Percentiles rank a stretch among this genome's conserved stretches.
phyloP scores from a whole-genome alignment of 257 asterid species.

The Solanum peruvianum region DNA sequence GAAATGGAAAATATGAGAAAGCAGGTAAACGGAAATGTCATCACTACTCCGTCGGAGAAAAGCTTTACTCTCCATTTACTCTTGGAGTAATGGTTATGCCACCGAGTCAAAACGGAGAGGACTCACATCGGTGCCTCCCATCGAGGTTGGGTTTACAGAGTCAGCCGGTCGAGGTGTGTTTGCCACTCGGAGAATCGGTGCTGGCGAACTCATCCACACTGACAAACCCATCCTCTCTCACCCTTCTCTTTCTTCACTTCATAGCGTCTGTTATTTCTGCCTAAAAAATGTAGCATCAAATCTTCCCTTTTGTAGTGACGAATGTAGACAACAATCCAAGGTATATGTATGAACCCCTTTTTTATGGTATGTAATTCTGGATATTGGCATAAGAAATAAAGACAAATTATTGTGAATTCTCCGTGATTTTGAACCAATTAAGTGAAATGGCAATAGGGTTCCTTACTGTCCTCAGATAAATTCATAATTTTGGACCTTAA shows the following conservation, averaged over 20 bases:
- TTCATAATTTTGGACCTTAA: not conserved
- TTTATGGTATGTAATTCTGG: not conserved
- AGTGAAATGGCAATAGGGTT: not conserved
- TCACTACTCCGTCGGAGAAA: not conserved
- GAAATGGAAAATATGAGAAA: not conserved
- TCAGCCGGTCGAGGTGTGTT: slow-evolving; percentile 61
- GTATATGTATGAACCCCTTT: slow-evolving; percentile 3
- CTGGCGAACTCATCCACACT: slow-evolving; percentile 70
- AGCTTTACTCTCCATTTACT: not conserved
- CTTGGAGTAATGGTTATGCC: not conserved
- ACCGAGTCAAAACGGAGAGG: not conserved
- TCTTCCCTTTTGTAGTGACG: slow-evolving; percentile 39
- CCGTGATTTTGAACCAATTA: not conserved
- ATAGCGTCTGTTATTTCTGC: slow-evolving; percentile 56
- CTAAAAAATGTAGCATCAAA: slow-evolving; percentile 26
- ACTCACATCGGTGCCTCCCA: slow-evolving; percentile 36
- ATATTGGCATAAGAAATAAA: not conserved
- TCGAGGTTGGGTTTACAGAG: slow-evolving; percentile 34
- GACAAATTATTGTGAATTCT: not conserved
- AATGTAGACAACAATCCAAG: slow-evolving; percentile 39
- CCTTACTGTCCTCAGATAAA: not conserved
- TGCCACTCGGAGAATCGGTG: slow-evolving; percentile 44
- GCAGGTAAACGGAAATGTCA: not conserved
- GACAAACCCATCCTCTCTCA: slow-evolving; percentile 55
- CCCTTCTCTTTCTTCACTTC: slow-evolving; percentile 41